phyloP scores from a whole-genome alignment of 768 basidiomycete species.

The Rhodotorula toruloides region DNA sequence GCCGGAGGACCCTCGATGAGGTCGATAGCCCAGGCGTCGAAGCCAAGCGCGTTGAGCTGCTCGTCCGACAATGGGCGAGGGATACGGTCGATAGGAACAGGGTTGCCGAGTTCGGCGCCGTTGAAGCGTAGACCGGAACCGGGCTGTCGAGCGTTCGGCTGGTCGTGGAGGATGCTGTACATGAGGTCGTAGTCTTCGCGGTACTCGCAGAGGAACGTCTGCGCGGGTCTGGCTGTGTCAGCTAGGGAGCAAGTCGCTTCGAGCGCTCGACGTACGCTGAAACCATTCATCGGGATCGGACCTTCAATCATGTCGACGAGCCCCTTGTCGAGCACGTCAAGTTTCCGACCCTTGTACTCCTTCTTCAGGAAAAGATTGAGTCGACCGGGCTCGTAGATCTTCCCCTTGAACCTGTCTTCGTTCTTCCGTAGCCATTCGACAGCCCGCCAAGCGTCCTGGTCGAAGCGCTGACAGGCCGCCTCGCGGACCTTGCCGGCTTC shows the following conservation, averaged over 20 bases:
- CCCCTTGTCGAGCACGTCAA: neutral
- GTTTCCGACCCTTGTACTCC: constrained; percentile 51
- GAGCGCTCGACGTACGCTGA: neutral
- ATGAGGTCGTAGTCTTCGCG: constrained; percentile 72
- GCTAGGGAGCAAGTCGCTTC: neutral
- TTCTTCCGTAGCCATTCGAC: constrained; percentile 64
- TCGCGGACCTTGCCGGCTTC: constrained; percentile 46
- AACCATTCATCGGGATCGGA: neutral
- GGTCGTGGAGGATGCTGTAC: constrained; percentile 58
- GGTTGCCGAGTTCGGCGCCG: constrained; percentile 14
- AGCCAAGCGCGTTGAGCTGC: constrained; percentile 60
- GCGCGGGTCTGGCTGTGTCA: too few species aligned
- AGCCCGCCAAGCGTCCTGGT: constrained; percentile 60
- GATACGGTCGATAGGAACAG: neutral
- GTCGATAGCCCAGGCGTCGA: constrained; percentile 79
- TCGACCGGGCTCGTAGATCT: constrained; percentile 79
- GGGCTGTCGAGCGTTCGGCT: constrained; percentile 5
- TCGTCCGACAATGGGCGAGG: neutral
- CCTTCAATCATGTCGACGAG: constrained; percentile 18
- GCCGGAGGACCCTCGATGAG: constrained; percentile 71
- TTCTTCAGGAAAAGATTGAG: constrained; percentile 68
- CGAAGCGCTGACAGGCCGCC: constrained; percentile 54
- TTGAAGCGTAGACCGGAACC: constrained; percentile 29
- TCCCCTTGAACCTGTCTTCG: constrained; percentile 62
- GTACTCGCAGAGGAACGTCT: constrained; percentile 83